These are phyloP conservation scores for Penicillium sp. DNA, from an alignment of 2,329 filamentous ascomycete genomes.

Conservation along the genomic window DNA sequence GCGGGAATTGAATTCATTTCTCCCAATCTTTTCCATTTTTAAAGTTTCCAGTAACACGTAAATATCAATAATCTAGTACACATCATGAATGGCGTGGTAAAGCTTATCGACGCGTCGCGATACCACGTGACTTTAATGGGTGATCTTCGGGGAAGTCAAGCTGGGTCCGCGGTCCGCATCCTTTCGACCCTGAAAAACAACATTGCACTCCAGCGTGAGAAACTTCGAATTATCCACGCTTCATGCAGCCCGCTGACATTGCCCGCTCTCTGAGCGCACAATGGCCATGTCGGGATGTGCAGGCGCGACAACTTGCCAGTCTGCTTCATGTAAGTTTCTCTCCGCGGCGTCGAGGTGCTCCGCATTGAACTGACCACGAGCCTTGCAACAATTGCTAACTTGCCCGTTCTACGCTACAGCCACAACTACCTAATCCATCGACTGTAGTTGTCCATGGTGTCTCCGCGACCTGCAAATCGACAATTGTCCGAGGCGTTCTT, in stretches of 20 bases:
- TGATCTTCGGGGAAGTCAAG: not conserved
- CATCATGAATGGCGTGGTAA: not conserved
- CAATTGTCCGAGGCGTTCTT: slow-evolving; percentile 65
- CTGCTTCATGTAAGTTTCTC: slow-evolving; percentile 40
- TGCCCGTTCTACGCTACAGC: slow-evolving; percentile 21
- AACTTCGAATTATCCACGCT: not conserved
- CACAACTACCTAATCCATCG: slow-evolving; percentile 62
- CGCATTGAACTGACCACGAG: not conserved
- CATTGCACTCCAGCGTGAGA: not conserved
- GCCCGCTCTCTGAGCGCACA: slow-evolving; percentile 35
- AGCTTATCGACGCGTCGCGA: slow-evolving; percentile 15
- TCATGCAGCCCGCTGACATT: slow-evolving; percentile 33
- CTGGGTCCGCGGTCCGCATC: slow-evolving; percentile 1
- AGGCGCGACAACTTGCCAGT: slow-evolving; percentile 42
- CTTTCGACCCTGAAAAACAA: not conserved
- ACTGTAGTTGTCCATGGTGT: slow-evolving; percentile 81
- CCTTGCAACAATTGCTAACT: not conserved
- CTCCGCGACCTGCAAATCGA: slow-evolving; percentile 82
- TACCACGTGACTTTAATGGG: slow-evolving; percentile 16
- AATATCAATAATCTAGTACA: not conserved
- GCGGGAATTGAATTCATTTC: slow-evolving; percentile 9
- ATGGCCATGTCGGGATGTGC: slow-evolving; percentile 47
- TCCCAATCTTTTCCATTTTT: not conserved
- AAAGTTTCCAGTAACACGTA: not conserved
- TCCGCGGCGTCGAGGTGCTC: not conserved